Percentiles rank a stretch among this genome's conserved stretches.
These are phyloP conservation scores for Pyropia yezoensis DNA, from an alignment of 23 red algal species.

Conservation along the genomic window DNA sequence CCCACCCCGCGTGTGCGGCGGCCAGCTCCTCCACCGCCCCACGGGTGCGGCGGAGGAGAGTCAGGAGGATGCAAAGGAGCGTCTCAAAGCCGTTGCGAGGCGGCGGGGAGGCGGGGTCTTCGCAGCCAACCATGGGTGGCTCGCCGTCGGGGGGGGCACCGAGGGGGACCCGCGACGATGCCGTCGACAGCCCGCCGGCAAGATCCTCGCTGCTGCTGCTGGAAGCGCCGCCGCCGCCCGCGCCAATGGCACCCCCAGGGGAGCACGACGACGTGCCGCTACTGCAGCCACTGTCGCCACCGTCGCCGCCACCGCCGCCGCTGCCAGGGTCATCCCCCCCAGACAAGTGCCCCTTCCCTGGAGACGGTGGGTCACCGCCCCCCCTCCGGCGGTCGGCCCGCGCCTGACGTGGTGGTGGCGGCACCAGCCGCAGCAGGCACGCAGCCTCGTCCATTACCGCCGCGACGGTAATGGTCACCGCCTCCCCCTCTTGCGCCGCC, in stretches of 20 bases:
- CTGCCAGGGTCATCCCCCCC: too few relatives aligned
- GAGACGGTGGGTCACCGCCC: too few relatives aligned
- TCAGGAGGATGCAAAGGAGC: conserved; percentile 36
- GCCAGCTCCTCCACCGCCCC: conserved; percentile 27
- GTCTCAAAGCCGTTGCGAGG: conserved; percentile 75
- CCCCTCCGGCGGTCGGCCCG: too few relatives aligned
- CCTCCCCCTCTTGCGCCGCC: conserved; percentile 20
- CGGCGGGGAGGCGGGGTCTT: conserved; percentile 4
- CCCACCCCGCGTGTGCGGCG: conserved; percentile 8
- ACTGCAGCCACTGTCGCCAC: too few relatives aligned
- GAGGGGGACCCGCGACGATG: conserved; percentile 2
- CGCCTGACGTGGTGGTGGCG: too few relatives aligned
- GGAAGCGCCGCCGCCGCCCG: conserved; percentile 9
- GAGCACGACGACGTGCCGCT: too few relatives aligned
- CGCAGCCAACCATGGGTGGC: conserved; percentile 23
- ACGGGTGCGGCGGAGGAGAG: conserved; percentile 34
- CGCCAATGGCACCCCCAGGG: too few relatives aligned
- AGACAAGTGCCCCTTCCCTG: too few relatives aligned
- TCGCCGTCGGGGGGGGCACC: conserved; percentile 8
- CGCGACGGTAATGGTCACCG: conserved; percentile 26
- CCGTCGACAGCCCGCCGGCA: conserved; percentile 30
- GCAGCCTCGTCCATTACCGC: too few relatives aligned
- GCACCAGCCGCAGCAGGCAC: too few relatives aligned
- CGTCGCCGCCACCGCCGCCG: too few relatives aligned
- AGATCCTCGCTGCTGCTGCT: conserved; percentile 1